Evolutionary conservation across 495 filamentous ascomycete species (phyloP), one percentile per base, ranked within the genome.

Genomic region (Hypoxylon trugodes): DNA sequence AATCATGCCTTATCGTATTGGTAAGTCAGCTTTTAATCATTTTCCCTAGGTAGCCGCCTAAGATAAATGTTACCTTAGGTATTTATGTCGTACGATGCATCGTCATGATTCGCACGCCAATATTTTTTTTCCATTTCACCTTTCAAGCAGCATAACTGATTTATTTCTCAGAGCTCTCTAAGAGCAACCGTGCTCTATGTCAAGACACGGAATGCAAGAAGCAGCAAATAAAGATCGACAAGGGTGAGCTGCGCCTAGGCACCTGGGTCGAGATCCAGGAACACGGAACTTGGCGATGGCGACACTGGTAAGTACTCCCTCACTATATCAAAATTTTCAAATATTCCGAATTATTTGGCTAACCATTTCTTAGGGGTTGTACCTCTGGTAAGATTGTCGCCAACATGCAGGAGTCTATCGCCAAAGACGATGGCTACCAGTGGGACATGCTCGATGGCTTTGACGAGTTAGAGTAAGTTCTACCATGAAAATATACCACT

Each of bases 181-280:
- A 71, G 6, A 84, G 68, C 66, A 78, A 72, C 66, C 87, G 90
- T 33, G 89, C 91, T 53, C 83, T 78, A 56, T 95, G 91, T 75
- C 77, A 85, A 54, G 87, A 85, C 74, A 78, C 74, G 15, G 81
- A 84, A 58, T 94, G 90, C 80, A 90, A 90, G 69, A 76, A 86
- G 1, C 65, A 66, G 12, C 76, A 74, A 4, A 61, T 79, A 56
- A 94, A 95, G 71, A 91, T 97, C 66, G n/a, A 40, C 3, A 95
- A 95, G 75, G 90, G 86, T 42, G 84, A 89, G 49, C 70, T 96
- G 5, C 88, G 92, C 10, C 79, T 88, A 24, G 93, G 89, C 22
- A 79, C 79, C 38, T 88, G 86, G 80, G 78, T 95, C 40, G 79
- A 83, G 9, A 77, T 83, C 21, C 60, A 69, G 36, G 74, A 76